Conservation (phyloP, 2,329 filamentous ascomycete genomes). For the Aspergillus glaucus region DNA sequence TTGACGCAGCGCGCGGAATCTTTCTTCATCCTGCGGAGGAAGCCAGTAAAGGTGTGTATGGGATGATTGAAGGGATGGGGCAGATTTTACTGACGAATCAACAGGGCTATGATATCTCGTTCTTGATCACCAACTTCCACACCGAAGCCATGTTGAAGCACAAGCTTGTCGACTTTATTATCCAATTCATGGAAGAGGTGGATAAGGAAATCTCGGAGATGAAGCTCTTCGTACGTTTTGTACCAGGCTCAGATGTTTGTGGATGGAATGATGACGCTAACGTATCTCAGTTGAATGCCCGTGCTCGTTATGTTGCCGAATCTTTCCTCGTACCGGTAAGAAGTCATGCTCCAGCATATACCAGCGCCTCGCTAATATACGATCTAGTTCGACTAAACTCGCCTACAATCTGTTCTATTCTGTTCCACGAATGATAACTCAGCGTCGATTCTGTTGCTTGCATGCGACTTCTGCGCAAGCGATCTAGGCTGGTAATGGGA, state of each 20-base stretch:
- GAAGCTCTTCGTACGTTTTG: constrained; percentile 84
- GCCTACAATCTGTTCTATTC: constrained; percentile 14
- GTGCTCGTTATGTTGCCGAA: constrained; percentile 95
- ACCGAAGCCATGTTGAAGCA: constrained; percentile 99
- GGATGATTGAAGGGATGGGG: too few species aligned
- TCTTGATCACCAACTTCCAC: constrained; percentile 97
- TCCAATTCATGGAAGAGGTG: constrained; percentile 99
- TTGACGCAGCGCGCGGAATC: constrained; percentile 92
- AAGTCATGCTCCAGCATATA: not conserved
- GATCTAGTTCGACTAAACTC: constrained; percentile 24
- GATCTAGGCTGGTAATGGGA: constrained; percentile 19
- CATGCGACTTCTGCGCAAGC: constrained; percentile 15
- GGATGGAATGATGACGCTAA: constrained; percentile 13
- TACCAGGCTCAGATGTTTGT: not conserved
- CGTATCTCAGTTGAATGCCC: constrained; percentile 70
- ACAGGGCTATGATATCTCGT: constrained; percentile 97
- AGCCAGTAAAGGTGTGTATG: constrained; percentile 74
- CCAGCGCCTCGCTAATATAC: constrained; percentile 3
- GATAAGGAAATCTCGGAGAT: constrained; percentile 99
- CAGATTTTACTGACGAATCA: constrained; percentile 13
- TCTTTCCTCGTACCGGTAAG: constrained; percentile 91
- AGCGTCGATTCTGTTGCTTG: too few species aligned
- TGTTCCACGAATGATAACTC: constrained; percentile 1
- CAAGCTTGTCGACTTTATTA: constrained; percentile 98
- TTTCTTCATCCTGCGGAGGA: constrained; percentile 92